Base-by-base conservation (phyloP, 2,329 filamentous ascomycete genomes). In the Alternaria panax region DNA sequence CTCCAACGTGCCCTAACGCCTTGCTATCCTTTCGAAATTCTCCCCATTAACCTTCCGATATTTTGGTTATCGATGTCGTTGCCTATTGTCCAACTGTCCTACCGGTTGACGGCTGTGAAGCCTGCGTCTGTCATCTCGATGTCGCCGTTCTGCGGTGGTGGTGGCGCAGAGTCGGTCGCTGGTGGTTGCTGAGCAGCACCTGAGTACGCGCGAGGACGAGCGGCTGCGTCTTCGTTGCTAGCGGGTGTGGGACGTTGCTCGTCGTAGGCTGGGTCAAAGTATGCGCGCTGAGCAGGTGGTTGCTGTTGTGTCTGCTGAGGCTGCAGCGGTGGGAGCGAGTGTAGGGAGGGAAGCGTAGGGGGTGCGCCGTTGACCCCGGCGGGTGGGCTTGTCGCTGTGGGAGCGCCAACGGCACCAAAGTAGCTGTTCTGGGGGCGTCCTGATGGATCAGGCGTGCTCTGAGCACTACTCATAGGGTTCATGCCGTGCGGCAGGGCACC, bases 81-180 rank as follows among this genome's bases (percentile, higher is more conserved):
- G 24, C 20, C 20, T 20, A 24, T 11, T 22, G 11, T 41, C 14
- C 16, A 24, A 34, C n/a, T 7, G 28, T 51, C 18, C 68, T 74
- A 79, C 55, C 74, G 71, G 64, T 78, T 79, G 16, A 76, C 76
- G 20, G 77, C 67, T 16, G 77, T 75, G 61, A 79, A 80, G 8
- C 72, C 75, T 24, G 69, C 75, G 32, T 80, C 78, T n/a, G 65
- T 68, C 78, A 80, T 80, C 65, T 80, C 78, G 1, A 74, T 77
- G 36, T 79, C 76, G n/a, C 78, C 77, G 42, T 79, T 79, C 64
- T 73, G 71, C 28, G 66, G 66, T 16, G 53, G 32, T n/a, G 28
- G 51, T 7, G 59, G 30, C 38, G 71, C 64, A 16, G 60, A 58
- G 22, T 72, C 71, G 5, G 67, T 41, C 7, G 65, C 24, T 18